Base-by-base conservation (phyloP, 306 rosid species). In the Oemleria cerasiformis region DNA sequence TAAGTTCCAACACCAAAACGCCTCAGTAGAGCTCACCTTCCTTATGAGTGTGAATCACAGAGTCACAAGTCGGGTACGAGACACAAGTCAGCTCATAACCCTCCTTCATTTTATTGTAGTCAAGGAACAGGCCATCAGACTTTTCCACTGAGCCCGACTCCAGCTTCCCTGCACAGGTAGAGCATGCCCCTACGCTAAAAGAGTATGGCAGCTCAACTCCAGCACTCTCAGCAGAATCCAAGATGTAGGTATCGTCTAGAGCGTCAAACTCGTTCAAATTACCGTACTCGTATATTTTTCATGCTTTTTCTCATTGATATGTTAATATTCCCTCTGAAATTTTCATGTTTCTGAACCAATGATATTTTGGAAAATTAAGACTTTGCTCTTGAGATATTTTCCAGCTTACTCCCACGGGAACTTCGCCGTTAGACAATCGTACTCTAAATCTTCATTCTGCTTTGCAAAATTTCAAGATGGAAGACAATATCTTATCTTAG, bases 121-220 rank as follows among this genome's bases (percentile, higher is more conserved):
- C 97, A 6, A 91, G 88, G 85, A 88, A 88, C 5, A 95, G 86
- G 25, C 92, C 95, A 53, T 91, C 97, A 0, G 95, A 80, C 74
- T 91, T 95, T 61, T 91, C 95, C 39, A 88, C 97, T 0, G 88
- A 21, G 3, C 97, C 94, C 2, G 88, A 21, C 13, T 66, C 78
- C 43, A 86, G 50, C 85, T 84, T 78, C 81, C 92, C 95, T 1
- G 97, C 94, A 71, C 97, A 88, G 12, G 95, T 86, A 7, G 95
- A 88, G 82, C 97, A 91, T 10, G 95, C 97, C 47, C 95, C 97
- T 0, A 95, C 97, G 23, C 97, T 87, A 83, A 95, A 91, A 0
- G 97, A 91, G 72, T 91, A 91, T 21, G 97, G 97, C 55, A 91
- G 78, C 38, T 91, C 97, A n/a, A 86, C 0, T 72, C 97, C 95